These are phyloP conservation scores for Nakazawaea ishiwadae DNA, from an alignment of 805 yeast genomes.

Conservation along the genomic window DNA sequence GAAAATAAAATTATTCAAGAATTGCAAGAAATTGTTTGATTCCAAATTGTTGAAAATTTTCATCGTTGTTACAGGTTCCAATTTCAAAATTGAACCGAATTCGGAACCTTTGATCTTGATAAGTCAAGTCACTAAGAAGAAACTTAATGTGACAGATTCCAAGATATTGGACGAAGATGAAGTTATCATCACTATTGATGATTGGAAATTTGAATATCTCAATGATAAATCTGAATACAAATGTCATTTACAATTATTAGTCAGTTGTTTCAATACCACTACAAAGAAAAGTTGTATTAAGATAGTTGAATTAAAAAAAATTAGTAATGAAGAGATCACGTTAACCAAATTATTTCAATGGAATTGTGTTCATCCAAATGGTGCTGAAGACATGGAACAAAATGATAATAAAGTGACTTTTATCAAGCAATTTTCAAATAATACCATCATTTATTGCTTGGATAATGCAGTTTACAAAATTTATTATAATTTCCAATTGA, in stretches of 20 bases:
- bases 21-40: slow-evolving; percentile 3
- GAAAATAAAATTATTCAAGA: not conserved
- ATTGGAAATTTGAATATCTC: slow-evolving; percentile 25
- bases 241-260: slow-evolving; percentile 23
- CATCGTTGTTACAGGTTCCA: slow-evolving; percentile 4
- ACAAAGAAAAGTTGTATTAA: slow-evolving; percentile 19
- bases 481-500: slow-evolving; percentile 16
- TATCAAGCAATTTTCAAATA: slow-evolving; percentile 20
- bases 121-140: slow-evolving; percentile 14
- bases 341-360: slow-evolving; percentile 10
- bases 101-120: slow-evolving; percentile 16
- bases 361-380: slow-evolving; percentile 14
- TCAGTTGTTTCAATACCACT: slow-evolving; percentile 25
- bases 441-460: slow-evolving; percentile 20
- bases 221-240: slow-evolving; percentile 16
- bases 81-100: slow-evolving; percentile 20
- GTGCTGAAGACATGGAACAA: slow-evolving; percentile 13
- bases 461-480: slow-evolving; percentile 16
- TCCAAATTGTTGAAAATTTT: not conserved
- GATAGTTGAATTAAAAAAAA: slow-evolving; percentile 21
- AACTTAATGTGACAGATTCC: slow-evolving; percentile 2
- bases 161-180: slow-evolving; percentile 19
- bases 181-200: slow-evolving; percentile 25
- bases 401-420: slow-evolving; percentile 18
- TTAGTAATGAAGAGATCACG: slow-evolving; percentile 3